Base-by-base conservation (phyloP, 2,329 filamentous ascomycete genomes). In the Monilinia aucupariae region DNA sequence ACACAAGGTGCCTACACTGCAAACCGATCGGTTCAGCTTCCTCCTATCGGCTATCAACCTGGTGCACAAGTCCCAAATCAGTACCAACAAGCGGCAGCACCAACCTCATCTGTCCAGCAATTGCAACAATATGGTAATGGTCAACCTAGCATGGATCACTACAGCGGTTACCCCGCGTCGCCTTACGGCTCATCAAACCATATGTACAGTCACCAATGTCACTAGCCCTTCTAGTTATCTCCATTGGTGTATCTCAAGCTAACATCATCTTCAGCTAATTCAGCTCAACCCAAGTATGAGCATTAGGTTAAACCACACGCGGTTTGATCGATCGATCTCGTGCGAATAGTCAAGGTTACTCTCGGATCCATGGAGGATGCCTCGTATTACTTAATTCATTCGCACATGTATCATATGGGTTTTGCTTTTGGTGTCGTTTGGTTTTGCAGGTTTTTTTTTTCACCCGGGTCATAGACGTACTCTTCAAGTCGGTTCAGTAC, bases 11-110 rank as follows among this genome's bases (percentile, higher is more conserved):
- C 76, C 43, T 81, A 81, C 64, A 77, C 79, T 67, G 77, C 77
- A 67, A 76, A 75, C 66, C 80, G 84, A 50, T 81, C 86, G 50
- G 81, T 84, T 63, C 89, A 91, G 71, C 79, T 92, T 37, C 89
- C 89, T 45, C 39, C 59, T 9, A 90, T 92, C 71, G 87, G 86
- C 15, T 92, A 91, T 71, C 84, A 88, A 71, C 79, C 84, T 37
- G 79, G 81, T 54, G 77, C 78, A 61, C 80, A 82, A 69, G 78
- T 81, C 27, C 78, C 80, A 25, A 52, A 48, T n/a, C 62, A 64
- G 37, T 64, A 63, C 39, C 63, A 62, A 41, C 59, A 55, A 43
- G 17, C 49, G 7, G 51, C 53, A n/a, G 84, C 86, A 20, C 81
- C 84, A 1, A 78, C 77, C 2, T 56, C 54, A 10, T 78, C 78